phyloP scores from a whole-genome alignment of 1,139 yeast species.

The Geotrichum histeridarum region DNA sequence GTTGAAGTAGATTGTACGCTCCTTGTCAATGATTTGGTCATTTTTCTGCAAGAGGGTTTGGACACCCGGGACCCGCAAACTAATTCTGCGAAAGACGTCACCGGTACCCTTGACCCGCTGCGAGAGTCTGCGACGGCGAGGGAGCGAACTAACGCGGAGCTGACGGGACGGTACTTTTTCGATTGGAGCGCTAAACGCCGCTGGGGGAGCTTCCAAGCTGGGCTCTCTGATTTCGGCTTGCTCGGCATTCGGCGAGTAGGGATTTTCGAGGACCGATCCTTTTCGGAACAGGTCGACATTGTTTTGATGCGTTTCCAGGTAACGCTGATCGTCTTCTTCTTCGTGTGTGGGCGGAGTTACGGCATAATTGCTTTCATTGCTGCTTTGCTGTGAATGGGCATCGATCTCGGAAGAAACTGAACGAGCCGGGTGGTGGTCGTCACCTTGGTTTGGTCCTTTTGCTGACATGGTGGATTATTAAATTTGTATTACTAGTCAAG shows the following conservation, averaged over 20 bases:
- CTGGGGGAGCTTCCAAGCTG: neutral
- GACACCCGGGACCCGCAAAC: conserved; percentile 16
- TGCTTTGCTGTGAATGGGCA: neutral
- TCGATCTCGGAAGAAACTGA: neutral
- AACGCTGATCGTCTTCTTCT: conserved; percentile 10
- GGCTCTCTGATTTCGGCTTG: neutral
- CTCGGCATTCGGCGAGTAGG: conserved; percentile 6
- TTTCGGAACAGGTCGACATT: conserved; percentile 1
- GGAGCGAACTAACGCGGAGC: conserved; percentile 13
- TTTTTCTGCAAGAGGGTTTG: conserved; percentile 11
- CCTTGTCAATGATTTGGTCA: conserved; percentile 15
- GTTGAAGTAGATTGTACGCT: conserved; percentile 51
- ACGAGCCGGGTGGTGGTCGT: too few species aligned
- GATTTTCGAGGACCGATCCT: conserved; percentile 6
- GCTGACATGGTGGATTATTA: too few species aligned
- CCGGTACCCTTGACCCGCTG: conserved; percentile 9
- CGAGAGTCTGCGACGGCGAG: conserved; percentile 10
- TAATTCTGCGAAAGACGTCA: conserved; percentile 13
- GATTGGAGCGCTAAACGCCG: neutral
- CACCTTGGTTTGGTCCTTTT: too few species aligned
- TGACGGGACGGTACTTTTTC: conserved; percentile 13
- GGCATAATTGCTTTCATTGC: conserved; percentile 10
- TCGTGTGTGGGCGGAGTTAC: conserved; percentile 2
- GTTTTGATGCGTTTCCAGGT: conserved; percentile 2
- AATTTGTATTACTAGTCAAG: too few species aligned